These are phyloP conservation scores for Taphrina confusa DNA, from an alignment of 1,139 yeast species.

Conservation along the genomic window DNA sequence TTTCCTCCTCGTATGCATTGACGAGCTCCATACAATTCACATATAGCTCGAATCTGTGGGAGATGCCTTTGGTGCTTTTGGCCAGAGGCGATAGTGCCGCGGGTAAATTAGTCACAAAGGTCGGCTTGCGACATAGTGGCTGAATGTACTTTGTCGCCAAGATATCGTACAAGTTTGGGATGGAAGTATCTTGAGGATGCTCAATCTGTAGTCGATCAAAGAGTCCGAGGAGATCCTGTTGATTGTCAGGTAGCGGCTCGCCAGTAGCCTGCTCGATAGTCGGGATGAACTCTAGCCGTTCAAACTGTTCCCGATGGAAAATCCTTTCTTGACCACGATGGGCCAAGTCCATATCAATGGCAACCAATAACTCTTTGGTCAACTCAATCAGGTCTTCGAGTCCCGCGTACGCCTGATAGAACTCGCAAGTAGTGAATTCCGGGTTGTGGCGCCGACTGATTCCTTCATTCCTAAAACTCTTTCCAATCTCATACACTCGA, in stretches of 20 bases:
- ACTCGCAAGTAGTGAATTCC: slow-evolving; percentile 96
- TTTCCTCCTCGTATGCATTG: slow-evolving; percentile 96
- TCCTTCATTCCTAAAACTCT: slow-evolving; percentile 99
- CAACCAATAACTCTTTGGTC: slow-evolving; percentile 90
- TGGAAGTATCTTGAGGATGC: slow-evolving; percentile 43
- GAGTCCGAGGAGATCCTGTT: slow-evolving; percentile 49
- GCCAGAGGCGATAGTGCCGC: slow-evolving; percentile 83
- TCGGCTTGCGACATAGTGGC: slow-evolving; percentile 60
- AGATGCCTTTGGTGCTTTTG: slow-evolving; percentile 57
- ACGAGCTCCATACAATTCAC: slow-evolving; percentile 78
- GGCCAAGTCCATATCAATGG: slow-evolving; percentile 78
- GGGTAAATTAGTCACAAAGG: slow-evolving; percentile 82
- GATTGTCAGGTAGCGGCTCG: slow-evolving; percentile 77
- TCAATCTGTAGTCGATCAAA: slow-evolving; percentile 44
- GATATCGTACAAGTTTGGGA: slow-evolving; percentile 65
- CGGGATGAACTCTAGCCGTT: slow-evolving; percentile 87
- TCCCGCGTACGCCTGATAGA: slow-evolving; percentile 92
- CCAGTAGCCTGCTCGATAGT: slow-evolving; percentile 83
- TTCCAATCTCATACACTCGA: slow-evolving; percentile 96
- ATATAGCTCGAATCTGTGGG: slow-evolving; percentile 79
- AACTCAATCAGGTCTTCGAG: slow-evolving; percentile 93
- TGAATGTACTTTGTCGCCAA: slow-evolving; percentile 67
- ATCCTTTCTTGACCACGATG: slow-evolving; percentile 53
- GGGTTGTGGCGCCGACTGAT: slow-evolving; percentile 98
- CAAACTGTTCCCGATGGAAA: slow-evolving; percentile 66